Evolutionary conservation across 805 yeast genomes (phyloP), one percentile per base, ranked within the genome.

Genomic region (Kluyveromyces starmeri): DNA sequence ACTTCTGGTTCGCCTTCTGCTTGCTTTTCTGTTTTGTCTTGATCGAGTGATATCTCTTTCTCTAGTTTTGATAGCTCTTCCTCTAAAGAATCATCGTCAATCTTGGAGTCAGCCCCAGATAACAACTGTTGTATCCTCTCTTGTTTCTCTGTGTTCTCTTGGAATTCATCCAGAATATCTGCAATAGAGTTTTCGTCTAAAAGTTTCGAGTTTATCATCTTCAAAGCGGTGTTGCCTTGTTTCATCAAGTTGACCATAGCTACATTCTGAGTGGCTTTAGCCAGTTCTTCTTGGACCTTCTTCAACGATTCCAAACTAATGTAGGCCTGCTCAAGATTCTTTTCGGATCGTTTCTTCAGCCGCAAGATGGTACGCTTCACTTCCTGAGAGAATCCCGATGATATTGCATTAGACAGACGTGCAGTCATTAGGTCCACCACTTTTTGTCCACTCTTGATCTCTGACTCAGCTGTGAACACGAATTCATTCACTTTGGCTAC

Each of bases 181-280:
- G 62, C 65, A 1, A 71, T 66, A 22, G 55, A 50, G 7, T 69
- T 73, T 10, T 61, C 53, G 2, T 68, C 69, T 4, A 71, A 73
- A 21, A 62, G 42, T 32, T 60, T 61, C 7, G 51, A 35, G 38
- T 70, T 69, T 29, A 71, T 53, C 17, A 48, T 40, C 31, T 50
- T 49, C 21, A 71, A 51, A 13, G 65, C 48, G 7, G 46, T 45
- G 4, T 59, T 50, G 15, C 70, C 62, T 12, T 57, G 51, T 34
- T 54, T 49, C 14, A 71, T 40, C 3, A 68, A 65, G 12, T 48
- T 51, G 6, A 65, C 34, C 5, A 70, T 43, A 14, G 60, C 54
- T 20, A 53, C 50, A 42, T 68, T 68, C 8, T 64, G 64, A 8
- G 61, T 45, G 4, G 73, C 65, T 32, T 58, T 54, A 44, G 70